Evolutionary conservation across 148 eudicot genomes (phyloP).

Genomic region (Rhododendron simsii): DNA sequence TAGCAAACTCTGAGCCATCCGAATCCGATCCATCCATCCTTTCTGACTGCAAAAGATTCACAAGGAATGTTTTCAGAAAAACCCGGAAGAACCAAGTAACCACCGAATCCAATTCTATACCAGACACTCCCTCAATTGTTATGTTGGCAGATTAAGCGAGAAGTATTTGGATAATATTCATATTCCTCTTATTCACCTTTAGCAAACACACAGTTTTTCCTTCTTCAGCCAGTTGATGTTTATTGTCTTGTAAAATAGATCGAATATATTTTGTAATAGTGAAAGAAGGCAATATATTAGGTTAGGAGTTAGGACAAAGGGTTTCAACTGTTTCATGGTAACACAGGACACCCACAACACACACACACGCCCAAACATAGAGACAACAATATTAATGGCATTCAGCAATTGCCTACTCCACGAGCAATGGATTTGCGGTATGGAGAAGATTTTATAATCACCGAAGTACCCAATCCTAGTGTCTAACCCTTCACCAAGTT

Average conservation of each 20-base stretch:
- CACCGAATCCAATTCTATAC: not conserved
- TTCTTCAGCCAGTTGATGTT: not conserved
- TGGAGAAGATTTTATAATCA: not conserved
- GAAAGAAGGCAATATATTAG: not conserved
- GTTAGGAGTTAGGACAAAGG: not conserved
- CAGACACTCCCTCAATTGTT: not conserved
- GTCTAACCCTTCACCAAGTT: not conserved
- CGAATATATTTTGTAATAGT: not conserved
- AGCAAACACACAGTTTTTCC: not conserved
- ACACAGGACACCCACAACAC: not conserved
- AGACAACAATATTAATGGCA: not conserved
- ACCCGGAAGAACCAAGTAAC: not conserved
- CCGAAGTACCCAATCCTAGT: not conserved
- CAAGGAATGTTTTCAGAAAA: not conserved
- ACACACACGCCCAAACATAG: not conserved
- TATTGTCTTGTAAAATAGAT: not conserved
- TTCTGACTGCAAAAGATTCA: slow-evolving; percentile 55
- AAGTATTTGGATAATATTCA: not conserved
- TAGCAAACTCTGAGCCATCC: slow-evolving; percentile 1
- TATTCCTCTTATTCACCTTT: not conserved
- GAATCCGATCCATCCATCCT: slow-evolving; percentile 41
- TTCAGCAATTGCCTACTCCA: not conserved
- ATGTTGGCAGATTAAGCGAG: not conserved
- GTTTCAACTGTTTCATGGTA: not conserved
- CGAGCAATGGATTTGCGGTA: not conserved